Evolutionary conservation across 169 alveolate species (phyloP).

Genomic region (Theileria equi): DNA sequence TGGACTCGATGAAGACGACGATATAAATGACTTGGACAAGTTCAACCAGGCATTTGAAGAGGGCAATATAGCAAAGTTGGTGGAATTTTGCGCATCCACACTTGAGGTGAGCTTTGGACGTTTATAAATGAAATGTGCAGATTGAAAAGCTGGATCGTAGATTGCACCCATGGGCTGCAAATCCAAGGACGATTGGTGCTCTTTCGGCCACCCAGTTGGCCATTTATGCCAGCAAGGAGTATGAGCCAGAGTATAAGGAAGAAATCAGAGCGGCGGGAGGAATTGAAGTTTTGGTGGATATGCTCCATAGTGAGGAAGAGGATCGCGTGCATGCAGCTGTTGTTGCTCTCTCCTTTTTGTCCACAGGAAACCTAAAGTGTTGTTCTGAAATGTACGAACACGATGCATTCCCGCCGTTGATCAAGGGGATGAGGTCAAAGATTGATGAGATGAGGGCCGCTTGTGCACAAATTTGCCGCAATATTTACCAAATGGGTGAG

Average conservation of each 20-base stretch:
- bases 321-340: conserved; percentile 89
- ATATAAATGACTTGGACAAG: conserved; percentile 30
- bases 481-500: conserved; percentile 81
- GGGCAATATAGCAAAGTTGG: conserved; percentile 44
- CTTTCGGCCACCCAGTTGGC: conserved; percentile 92
- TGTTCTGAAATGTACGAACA: conserved; percentile 82
- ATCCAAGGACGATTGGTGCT: conserved; percentile 93
- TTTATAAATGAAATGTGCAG: conserved; percentile 32
- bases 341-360: conserved; percentile 87
- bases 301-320: conserved; percentile 69
- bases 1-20: conserved; percentile 59
- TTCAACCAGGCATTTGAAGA: conserved; percentile 59
- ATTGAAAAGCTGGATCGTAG: conserved; percentile 82
- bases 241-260: conserved; percentile 49
- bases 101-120: conserved; percentile 26
- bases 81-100: conserved; percentile 51
- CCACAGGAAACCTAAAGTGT: conserved; percentile 81
- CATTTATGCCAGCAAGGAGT: conserved; percentile 82
- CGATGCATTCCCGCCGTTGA: conserved; percentile 82
- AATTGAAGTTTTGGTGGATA: conserved; percentile 47
- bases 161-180: conserved; percentile 94
- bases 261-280: conserved; percentile 60
- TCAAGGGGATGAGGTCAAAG: conserved; percentile 81
- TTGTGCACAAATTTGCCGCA: conserved; percentile 87
- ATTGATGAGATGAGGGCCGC: conserved; percentile 89